Conservation (phyloP, 1,284 basidiomycete genomes). For the Ganoderma sinense region DNA sequence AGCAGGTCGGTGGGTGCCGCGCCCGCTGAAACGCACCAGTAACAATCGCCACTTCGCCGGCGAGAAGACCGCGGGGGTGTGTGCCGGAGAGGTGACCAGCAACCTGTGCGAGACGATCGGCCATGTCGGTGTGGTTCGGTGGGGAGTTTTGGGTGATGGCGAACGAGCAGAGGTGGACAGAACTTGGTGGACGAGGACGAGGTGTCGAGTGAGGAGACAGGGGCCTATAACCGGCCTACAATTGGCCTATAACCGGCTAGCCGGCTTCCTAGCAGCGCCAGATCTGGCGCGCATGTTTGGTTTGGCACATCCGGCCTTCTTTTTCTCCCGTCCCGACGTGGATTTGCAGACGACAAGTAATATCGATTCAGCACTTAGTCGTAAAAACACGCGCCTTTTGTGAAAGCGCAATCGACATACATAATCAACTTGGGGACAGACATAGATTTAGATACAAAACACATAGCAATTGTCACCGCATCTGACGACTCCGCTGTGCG, state of each 20-base stretch:
- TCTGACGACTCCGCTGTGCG: not conserved
- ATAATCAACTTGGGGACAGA: not conserved
- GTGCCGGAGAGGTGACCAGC: slow-evolving; percentile 71
- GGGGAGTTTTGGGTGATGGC: not conserved
- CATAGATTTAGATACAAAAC: not conserved
- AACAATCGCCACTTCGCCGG: slow-evolving; percentile 85
- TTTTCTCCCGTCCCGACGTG: slow-evolving; percentile 2
- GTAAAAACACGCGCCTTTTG: not conserved
- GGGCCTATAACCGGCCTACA: slow-evolving; percentile 20
- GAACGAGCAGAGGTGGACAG: not conserved
- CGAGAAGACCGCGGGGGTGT: slow-evolving; percentile 69
- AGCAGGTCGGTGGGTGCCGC: not conserved
- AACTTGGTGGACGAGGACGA: slow-evolving; percentile 21
- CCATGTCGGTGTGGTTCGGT: slow-evolving; percentile 49
- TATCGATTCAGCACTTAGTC: not conserved
- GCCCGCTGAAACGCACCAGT: slow-evolving; percentile 60
- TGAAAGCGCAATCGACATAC: not conserved
- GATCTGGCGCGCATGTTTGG: slow-evolving; percentile 30
- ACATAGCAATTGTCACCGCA: not conserved
- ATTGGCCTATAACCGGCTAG: slow-evolving; percentile 17
- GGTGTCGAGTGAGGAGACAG: slow-evolving; percentile 2
- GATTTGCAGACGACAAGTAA: not conserved
- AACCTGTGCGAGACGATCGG: slow-evolving; percentile 74
- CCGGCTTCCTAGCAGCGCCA: slow-evolving; percentile 31
- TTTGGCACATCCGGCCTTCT: slow-evolving; percentile 2